Base-by-base conservation (phyloP, 2,329 filamentous ascomycete genomes). In the Beauveria pseudobassiana region DNA sequence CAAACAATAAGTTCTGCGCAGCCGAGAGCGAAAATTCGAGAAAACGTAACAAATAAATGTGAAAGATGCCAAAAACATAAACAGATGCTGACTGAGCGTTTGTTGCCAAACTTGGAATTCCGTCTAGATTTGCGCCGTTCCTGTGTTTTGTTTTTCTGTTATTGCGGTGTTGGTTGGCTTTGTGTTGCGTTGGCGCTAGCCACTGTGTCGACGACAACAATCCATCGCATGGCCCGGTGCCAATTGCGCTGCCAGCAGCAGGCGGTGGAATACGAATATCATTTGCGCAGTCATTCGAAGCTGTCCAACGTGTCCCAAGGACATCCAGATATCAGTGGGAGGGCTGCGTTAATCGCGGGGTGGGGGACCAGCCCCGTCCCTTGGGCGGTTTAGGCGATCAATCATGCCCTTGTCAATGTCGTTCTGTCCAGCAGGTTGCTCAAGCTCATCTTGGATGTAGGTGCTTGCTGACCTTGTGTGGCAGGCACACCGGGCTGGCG, bases 361-460 rank as follows among this genome's bases (percentile, higher is more conserved):
- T 7, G 22, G 34, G 45, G 59, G 59, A 22, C 57, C 57, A 34
- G 57, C 57, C 49, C 57, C 57, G 12, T 60, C 49, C n/a, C 57
- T 45, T 10, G 72, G 68, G 52, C 77, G 74, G 64, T 82, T 80
- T 57, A 84, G 69, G 43, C 80, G 77, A 45, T 78, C 77, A 61
- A 85, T 74, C 82, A 85, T 85, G 63, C 73, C 77, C 65, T 77
- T 76, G 66, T 85, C 82, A 62, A 84, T 83, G 62, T 84, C 81
- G 65, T 75, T 79, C 66, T 77, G 30, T 79, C 80, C 68, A 82
- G 78, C 64, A 82, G 71, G 62, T 80, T 81, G 67, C 77, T 79
- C 46, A 82, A 67, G 66, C 79, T 83, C 80, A 83, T 83, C 24
- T 81, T 76, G n/a, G 79, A 81, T 12, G 69, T 59, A 16, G 69